phyloP scores from a whole-genome alignment of 2,329 filamentous ascomycete species.

The Botryosphaeria dothidea region DNA sequence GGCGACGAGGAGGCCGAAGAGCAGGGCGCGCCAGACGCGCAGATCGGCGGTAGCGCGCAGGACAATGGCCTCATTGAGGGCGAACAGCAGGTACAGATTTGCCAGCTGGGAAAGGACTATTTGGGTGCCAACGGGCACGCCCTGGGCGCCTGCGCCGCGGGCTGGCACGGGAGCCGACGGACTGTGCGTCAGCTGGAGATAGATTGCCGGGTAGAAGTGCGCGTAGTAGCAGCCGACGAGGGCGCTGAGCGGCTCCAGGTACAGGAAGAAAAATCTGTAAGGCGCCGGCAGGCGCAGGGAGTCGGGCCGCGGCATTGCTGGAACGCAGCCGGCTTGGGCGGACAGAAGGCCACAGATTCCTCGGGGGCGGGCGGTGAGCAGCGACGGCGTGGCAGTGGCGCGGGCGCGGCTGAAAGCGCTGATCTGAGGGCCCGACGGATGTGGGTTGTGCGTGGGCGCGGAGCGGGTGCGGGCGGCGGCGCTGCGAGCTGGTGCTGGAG shows the following conservation, averaged over 20 bases:
- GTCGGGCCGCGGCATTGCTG: not conserved
- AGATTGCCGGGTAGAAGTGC: conserved; percentile 52
- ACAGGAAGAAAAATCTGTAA: conserved; percentile 74
- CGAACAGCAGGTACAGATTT: conserved; percentile 76
- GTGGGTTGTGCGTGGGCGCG: too few relatives aligned
- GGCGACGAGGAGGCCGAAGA: conserved; percentile 69
- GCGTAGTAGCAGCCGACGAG: conserved; percentile 57
- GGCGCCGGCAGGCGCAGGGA: conserved; percentile 50
- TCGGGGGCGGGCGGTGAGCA: conserved; percentile 5
- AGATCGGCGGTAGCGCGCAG: conserved; percentile 68
- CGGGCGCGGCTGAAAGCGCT: not conserved
- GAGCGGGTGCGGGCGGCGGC: not conserved
- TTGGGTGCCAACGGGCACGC: conserved; percentile 60
- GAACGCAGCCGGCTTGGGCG: not conserved
- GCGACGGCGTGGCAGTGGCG: conserved; percentile 8
- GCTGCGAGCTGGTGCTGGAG: not conserved
- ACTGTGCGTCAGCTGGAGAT: conserved; percentile 65
- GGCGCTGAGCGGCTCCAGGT: conserved; percentile 64
- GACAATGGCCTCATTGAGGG: conserved; percentile 74
- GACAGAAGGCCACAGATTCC: not conserved
- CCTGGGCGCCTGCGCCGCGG: conserved; percentile 26
- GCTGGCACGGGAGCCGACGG: conserved; percentile 39
- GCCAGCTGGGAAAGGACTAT: conserved; percentile 74
- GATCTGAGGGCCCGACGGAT: not conserved
- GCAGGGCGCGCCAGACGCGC: conserved; percentile 68